A percentile compares a stretch with the other conserved stretches of the same genome.
These are phyloP conservation scores for Globisporangium parvum DNA, from an alignment of 352 stramenopile genomes.

Conservation along the genomic window DNA sequence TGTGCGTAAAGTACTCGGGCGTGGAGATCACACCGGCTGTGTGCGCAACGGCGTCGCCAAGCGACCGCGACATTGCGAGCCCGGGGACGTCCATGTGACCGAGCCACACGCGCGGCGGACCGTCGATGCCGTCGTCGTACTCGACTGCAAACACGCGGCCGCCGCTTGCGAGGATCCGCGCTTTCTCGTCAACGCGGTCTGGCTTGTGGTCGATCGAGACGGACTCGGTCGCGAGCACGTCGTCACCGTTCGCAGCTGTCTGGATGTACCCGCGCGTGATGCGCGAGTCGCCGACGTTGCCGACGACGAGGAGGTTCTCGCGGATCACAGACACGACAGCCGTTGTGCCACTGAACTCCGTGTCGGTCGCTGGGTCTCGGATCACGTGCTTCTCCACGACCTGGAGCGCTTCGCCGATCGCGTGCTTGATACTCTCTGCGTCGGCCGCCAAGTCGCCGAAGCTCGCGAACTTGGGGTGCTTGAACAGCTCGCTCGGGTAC, in stretches of 20 bases:
- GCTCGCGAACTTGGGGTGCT: slow-evolving; percentile 74
- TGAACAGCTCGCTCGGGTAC: slow-evolving; percentile 88
- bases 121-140: slow-evolving; percentile 98
- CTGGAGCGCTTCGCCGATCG: slow-evolving; percentile 46
- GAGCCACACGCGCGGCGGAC: slow-evolving; percentile 97
- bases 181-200: slow-evolving; percentile 93
- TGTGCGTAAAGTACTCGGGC: slow-evolving; percentile 91
- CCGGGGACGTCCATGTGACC: slow-evolving; percentile 97
- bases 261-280: slow-evolving; percentile 86
- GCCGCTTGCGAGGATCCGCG: slow-evolving; percentile 90
- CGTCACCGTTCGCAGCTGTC: slow-evolving; percentile 16
- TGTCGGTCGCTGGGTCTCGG: slow-evolving; percentile 90
- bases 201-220: slow-evolving; percentile 99
- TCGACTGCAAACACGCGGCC: slow-evolving; percentile 97
- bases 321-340: slow-evolving; percentile 70
- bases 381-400: slow-evolving; percentile 81
- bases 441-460: slow-evolving; percentile 55
- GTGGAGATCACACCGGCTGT: slow-evolving; percentile 93
- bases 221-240: slow-evolving; percentile 39
- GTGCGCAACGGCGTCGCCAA: slow-evolving; percentile 96
- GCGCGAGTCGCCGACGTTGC: slow-evolving; percentile 97
- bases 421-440: slow-evolving; percentile 41
- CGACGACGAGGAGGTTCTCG: slow-evolving; percentile 85
- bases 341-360: slow-evolving; percentile 89
- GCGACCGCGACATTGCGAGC: slow-evolving; percentile 95